phyloP scores from a whole-genome alignment of 2,329 filamentous ascomycete species.

The Ampelomyces quisqualis region DNA sequence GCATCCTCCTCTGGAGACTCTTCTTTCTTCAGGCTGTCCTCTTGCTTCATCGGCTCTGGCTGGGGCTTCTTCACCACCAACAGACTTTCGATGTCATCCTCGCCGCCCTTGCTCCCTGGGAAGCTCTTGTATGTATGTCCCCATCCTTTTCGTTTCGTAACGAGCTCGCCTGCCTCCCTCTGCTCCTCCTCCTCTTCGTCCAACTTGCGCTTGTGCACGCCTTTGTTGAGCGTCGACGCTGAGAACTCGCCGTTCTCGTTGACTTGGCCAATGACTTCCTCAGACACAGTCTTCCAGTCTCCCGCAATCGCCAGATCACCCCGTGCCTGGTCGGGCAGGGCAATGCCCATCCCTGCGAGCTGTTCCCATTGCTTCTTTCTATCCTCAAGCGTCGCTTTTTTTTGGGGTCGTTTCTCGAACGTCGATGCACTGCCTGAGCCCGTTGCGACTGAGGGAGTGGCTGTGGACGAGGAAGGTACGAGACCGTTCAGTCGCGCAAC shows the following conservation, averaged over 20 bases:
- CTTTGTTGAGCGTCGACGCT: conserved; percentile 49
- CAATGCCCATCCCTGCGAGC: conserved; percentile 81
- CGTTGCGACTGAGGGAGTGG: conserved; percentile 37
- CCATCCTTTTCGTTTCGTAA: conserved; percentile 47
- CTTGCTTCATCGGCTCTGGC: conserved; percentile 46
- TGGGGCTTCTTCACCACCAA: conserved; percentile 37
- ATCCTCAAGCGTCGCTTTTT: conserved; percentile 61
- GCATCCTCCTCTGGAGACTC: conserved; percentile 18
- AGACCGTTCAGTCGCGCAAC: conserved; percentile 82
- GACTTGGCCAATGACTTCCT: conserved; percentile 45
- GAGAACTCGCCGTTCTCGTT: conserved; percentile 51
- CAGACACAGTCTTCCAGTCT: conserved; percentile 75
- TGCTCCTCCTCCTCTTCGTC: conserved; percentile 64
- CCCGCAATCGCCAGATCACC: conserved; percentile 83
- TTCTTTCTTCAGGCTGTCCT: conserved; percentile 33
- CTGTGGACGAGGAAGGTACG: conserved; percentile 52
- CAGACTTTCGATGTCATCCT: conserved; percentile 68
- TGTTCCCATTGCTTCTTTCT: conserved; percentile 84
- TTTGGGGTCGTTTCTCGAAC: conserved; percentile 39
- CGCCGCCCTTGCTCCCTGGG: conserved; percentile 49
- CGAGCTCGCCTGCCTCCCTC: conserved; percentile 56
- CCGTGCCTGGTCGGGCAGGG: conserved; percentile 75
- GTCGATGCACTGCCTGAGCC: conserved; percentile 26
- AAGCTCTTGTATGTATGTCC: conserved; percentile 50
- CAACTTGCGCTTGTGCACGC: conserved; percentile 63